Evolutionary conservation across 208 protist species (phyloP), one percentile per base, ranked within the genome.

Genomic region (Acanthamoeba lenticulata): DNA sequence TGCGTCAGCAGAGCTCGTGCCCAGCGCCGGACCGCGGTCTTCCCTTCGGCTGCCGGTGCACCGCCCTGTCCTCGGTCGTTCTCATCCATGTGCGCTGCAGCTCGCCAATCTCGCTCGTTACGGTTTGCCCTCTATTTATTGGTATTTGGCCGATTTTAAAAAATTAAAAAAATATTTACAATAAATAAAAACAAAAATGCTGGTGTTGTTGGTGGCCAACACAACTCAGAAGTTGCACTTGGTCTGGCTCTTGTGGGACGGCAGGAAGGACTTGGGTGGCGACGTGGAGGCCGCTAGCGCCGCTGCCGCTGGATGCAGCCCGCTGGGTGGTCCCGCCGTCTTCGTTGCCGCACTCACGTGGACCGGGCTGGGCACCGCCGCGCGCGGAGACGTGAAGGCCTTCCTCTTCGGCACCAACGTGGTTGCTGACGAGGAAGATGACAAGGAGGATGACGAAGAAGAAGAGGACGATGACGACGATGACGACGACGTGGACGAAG

Each of bases 221-320:
- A n/a, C n/a, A n/a, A n/a, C n/a, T 69, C 32, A 69, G 60, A 69
- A 69, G 29, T 69, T 69, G 60, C 60, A 69, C 60, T 69, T 69
- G n/a, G 60, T 69, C n/a, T 69, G 60, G n/a, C 60, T n/a, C 29
- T 69, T 69, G 21, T 15, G 60, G 60, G n/a, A 34, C 24, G 32
- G 60, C 60, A n/a, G n/a, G n/a, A n/a, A 69, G 1, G 60, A 17
- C 29, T 69, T 69, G 60, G 60, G 60, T n/a, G 60, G 60, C 11
- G 60, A 69, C 17, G 60, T 69, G 17, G 60, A 69, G 6, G 60
- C 4, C 21, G 60, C 49, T 13, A 57, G 49, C 49, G 49, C 24
- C 19, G 49, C 17, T 21, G 49, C n/a, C n/a, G n/a, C n/a, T n/a
- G n/a, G n/a, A n/a, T n/a, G n/a, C n/a, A n/a, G n/a, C n/a, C n/a